phyloP scores from a whole-genome alignment of 1,284 basidiomycete species.

The Cryptococcus sp. region DNA sequence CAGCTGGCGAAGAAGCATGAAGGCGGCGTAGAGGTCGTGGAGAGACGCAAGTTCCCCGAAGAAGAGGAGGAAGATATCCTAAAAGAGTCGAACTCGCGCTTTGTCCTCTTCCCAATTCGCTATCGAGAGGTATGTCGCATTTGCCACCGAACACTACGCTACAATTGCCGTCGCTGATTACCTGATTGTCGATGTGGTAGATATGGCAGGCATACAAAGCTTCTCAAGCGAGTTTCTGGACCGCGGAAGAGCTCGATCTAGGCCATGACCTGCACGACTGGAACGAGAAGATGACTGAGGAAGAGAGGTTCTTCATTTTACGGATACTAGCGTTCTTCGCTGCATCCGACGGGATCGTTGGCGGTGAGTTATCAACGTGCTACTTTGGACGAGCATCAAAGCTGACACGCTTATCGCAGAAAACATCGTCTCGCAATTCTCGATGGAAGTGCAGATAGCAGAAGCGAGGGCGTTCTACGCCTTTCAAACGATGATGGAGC shows the following conservation, averaged over 20 bases:
- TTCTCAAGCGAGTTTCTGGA: conserved; percentile 66
- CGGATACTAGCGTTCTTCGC: conserved; percentile 95
- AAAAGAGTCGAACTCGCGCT: conserved; percentile 63
- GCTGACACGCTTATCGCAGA: conserved; percentile 47
- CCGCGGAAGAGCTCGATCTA: conserved; percentile 93
- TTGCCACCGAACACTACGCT: not conserved
- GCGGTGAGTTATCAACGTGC: conserved; percentile 58
- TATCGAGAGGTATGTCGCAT: conserved; percentile 64
- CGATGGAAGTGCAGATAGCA: conserved; percentile 88
- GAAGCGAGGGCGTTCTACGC: conserved; percentile 97
- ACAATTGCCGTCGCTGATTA: not conserved
- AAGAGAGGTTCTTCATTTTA: conserved; percentile 90
- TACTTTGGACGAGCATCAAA: not conserved
- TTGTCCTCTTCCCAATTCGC: conserved; percentile 88
- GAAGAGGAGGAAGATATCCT: conserved; percentile 72
- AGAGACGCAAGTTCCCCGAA: conserved; percentile 38
- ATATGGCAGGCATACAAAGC: conserved; percentile 96
- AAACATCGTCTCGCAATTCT: conserved; percentile 90
- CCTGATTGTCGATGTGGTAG: conserved; percentile 51
- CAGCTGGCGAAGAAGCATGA: not conserved
- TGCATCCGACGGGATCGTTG: conserved; percentile 94
- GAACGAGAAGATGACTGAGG: conserved; percentile 81
- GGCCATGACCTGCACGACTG: conserved; percentile 87
- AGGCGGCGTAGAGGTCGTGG: conserved; percentile 2
- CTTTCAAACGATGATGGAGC: conserved; percentile 95